These are phyloP conservation scores for Pleurotus tuoliensis DNA, from an alignment of 768 basidiomycete genomes.

Conservation along the genomic window DNA sequence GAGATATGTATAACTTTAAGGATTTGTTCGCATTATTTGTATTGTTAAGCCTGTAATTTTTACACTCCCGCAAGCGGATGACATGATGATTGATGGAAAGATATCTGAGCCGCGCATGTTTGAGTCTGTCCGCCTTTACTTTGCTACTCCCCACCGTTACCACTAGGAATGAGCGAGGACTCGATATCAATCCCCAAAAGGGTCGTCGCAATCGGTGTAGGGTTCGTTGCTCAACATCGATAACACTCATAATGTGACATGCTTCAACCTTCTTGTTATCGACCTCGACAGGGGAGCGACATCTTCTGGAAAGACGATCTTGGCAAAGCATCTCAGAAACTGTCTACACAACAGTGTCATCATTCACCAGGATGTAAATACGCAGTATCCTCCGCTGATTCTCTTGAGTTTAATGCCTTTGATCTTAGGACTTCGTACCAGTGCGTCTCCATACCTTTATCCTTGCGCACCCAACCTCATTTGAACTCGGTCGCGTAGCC, in stretches of 20 bases:
- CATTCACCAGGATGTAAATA: constrained; percentile 2
- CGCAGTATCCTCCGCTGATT: neutral
- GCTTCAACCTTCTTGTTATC: too few relatives aligned
- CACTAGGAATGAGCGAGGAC: neutral
- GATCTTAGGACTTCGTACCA: neutral
- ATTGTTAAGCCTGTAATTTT: too few relatives aligned
- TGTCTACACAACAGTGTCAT: neutral
- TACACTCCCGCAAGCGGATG: too few relatives aligned
- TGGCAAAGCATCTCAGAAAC: constrained; percentile 2
- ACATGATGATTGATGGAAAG: too few relatives aligned
- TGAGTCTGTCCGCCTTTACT: too few relatives aligned
- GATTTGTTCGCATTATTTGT: too few relatives aligned
- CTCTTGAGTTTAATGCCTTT: neutral
- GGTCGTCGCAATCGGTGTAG: neutral
- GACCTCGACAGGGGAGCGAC: neutral
- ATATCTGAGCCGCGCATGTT: too few relatives aligned
- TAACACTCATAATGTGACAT: too few relatives aligned
- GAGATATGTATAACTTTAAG: too few relatives aligned
- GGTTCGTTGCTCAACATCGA: neutral
- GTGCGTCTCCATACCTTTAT: neutral
- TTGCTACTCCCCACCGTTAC: neutral
- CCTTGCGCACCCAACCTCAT: too few relatives aligned
- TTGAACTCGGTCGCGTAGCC: neutral
- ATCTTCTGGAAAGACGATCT: neutral
- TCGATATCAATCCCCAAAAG: neutral